Evolutionary conservation across 2,329 filamentous ascomycete genomes (phyloP), one percentile per base, ranked within the genome.

Genomic region (Claviceps quebecensis): DNA sequence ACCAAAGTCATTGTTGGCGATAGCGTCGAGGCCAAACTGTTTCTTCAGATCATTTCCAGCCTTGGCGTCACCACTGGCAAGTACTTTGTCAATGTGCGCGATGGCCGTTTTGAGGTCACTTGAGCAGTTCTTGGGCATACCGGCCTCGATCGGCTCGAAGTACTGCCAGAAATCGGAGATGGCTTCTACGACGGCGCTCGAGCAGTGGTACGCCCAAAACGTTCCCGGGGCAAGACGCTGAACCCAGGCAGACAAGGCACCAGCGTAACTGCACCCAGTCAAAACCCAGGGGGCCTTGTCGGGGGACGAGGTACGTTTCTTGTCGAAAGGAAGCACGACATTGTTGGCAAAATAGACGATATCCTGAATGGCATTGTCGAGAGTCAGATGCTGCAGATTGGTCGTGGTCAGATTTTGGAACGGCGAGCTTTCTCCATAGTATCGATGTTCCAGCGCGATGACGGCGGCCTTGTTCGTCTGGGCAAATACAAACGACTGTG

Each of bases 191-290:
- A 90, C 84, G 1, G 84, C 87, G 1, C 84, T 88, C 0, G 84
- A 87, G 0, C 83, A 81, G 48, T 91, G 87, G 7, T 84, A 77
- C 3, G 77, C 87, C 75, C 77, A 89, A 64, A 85, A 90, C 6
- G 83, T 71, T 43, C 88, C 81, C 0, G 87, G 87, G 61, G 90
- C 88, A 13, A 82, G 65, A 46, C 81, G 77, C 17, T 86, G 78
- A 47, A 87, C 65, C 63, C 91, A 86, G 0, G 86, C 85, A 9
- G 81, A 81, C 56, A 88, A 83, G 0, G 81, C 82, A 11, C 87
- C 87, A 1, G 86, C 81, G 62, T 93, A 93, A 0, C 83, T 87
- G 6, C 86, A 86, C 5, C 87, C 87, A 55, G 89, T 88, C 0
- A 78, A 78, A 51, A 91, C 80, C 69, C 83, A 90, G 0, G 86